Conservation (phyloP, 805 yeast species). For the Wickerhamiella siamensis region DNA sequence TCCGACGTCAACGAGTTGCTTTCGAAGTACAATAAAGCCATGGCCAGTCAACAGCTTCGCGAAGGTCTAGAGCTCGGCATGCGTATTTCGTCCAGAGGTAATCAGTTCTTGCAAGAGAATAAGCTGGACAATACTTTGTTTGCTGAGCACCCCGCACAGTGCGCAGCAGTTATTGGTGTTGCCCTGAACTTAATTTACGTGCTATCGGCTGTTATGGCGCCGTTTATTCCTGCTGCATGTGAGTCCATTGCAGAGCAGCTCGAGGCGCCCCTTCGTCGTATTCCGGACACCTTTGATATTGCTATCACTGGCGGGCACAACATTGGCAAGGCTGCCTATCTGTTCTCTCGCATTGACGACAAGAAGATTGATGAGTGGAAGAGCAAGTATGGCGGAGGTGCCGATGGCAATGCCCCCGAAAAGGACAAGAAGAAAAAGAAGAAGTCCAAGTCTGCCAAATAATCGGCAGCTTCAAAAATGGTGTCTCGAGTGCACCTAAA, state of each 20-base stretch:
- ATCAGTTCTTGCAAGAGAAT: constrained; percentile 89
- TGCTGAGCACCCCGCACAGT: constrained; percentile 56
- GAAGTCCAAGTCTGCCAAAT: constrained; percentile 1
- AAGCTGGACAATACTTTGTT: constrained; percentile 81
- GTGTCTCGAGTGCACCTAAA: background rate
- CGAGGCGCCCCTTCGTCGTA: constrained; percentile 65
- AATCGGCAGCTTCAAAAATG: background rate
- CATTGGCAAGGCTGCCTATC: constrained; percentile 79
- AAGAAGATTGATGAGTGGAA: constrained; percentile 81
- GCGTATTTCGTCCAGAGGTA: constrained; percentile 86
- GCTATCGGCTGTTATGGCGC: constrained; percentile 67
- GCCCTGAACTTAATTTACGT: constrained; percentile 80
- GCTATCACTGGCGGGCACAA: constrained; percentile 67
- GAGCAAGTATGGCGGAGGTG: constrained; percentile 69
- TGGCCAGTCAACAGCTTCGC: constrained; percentile 64
- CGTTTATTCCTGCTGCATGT: constrained; percentile 82
- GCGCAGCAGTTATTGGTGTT: constrained; percentile 86
- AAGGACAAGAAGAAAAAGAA: constrained; percentile 5
- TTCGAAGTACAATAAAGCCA: constrained; percentile 44
- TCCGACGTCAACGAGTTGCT: constrained; percentile 52
- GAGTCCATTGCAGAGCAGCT: constrained; percentile 59
- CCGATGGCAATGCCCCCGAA: constrained; percentile 5
- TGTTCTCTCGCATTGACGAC: constrained; percentile 86
- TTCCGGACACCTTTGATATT: constrained; percentile 60
- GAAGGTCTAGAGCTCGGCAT: constrained; percentile 85